Conservation (phyloP, 352 stramenopile species). For the Pythium coloratum region DNA sequence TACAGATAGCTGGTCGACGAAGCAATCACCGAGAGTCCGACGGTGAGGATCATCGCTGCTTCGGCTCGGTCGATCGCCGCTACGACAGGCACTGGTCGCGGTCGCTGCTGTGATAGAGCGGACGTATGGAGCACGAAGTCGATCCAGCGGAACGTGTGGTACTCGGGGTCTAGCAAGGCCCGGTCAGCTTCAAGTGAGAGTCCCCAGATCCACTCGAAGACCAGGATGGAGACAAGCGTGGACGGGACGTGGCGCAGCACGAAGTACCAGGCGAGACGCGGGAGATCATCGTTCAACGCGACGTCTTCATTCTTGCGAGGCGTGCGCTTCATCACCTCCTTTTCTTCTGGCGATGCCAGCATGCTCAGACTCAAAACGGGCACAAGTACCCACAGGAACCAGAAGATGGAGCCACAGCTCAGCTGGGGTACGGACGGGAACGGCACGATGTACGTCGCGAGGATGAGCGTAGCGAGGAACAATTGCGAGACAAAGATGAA, state of each 20-base stretch:
- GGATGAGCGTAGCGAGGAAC: conserved; percentile 74
- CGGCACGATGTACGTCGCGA: conserved; percentile 63
- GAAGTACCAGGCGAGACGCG: conserved; percentile 66
- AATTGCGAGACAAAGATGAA: conserved; percentile 88
- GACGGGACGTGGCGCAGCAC: conserved; percentile 70
- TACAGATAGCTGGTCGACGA: conserved; percentile 78
- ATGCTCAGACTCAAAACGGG: conserved; percentile 75
- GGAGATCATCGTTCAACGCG: conserved; percentile 57
- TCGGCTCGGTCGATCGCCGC: conserved; percentile 74
- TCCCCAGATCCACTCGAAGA: conserved; percentile 72
- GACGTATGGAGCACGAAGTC: conserved; percentile 61
- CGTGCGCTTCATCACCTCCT: conserved; percentile 81
- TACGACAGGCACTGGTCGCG: conserved; percentile 44
- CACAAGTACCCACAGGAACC: conserved; percentile 80
- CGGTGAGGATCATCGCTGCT: conserved; percentile 67
- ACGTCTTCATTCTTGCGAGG: conserved; percentile 83
- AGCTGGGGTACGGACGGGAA: conserved; percentile 78
- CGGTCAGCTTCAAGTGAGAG: conserved; percentile 56
- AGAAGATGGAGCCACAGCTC: conserved; percentile 79
- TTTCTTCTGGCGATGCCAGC: conserved; percentile 69
- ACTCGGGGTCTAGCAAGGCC: conserved; percentile 22
- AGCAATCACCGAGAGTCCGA: conserved; percentile 66
- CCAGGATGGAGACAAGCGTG: conserved; percentile 48
- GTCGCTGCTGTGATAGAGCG: conserved; percentile 41
- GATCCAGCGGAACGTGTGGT: conserved; percentile 48